Evolutionary conservation across 2,329 filamentous ascomycete species (phyloP).

Genomic region (Knufia petricola): DNA sequence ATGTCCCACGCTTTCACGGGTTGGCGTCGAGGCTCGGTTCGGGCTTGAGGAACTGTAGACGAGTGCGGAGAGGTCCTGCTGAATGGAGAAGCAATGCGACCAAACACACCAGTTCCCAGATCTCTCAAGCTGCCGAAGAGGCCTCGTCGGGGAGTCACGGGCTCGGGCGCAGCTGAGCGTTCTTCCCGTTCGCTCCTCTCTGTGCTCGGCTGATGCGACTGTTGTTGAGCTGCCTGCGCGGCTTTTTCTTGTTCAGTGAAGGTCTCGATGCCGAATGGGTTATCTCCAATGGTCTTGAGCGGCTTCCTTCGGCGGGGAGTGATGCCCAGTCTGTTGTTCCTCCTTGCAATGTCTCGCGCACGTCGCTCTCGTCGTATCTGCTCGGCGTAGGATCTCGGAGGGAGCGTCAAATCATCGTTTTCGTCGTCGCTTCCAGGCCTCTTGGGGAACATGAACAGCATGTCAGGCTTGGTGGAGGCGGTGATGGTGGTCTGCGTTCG

Average conservation of each 20-base stretch:
- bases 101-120: constrained; percentile 1
- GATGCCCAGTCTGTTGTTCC: neutral
- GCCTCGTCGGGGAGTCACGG: constrained; percentile 2
- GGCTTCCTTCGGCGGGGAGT: neutral
- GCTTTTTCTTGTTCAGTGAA: constrained; percentile 1
- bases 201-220: neutral
- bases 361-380: constrained; percentile 6
- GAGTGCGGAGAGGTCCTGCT: neutral
- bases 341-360: neutral
- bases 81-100: constrained; percentile 3
- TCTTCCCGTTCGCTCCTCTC: neutral
- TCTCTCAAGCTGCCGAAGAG: constrained; percentile 7
- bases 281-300: neutral
- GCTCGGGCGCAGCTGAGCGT: constrained; percentile 7
- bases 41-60: neutral
- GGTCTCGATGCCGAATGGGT: constrained; percentile 3
- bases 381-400: constrained; percentile 1
- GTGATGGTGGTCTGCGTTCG: neutral
- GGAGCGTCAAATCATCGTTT: neutral
- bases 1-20: constrained; percentile 6
- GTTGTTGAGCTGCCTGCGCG: neutral
- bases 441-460: constrained; percentile 3
- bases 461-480: neutral
- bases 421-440: neutral
- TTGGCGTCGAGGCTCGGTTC: neutral